phyloP scores from a whole-genome alignment of 2,329 filamentous ascomycete species.

The Cercospora zeae-maydis region DNA sequence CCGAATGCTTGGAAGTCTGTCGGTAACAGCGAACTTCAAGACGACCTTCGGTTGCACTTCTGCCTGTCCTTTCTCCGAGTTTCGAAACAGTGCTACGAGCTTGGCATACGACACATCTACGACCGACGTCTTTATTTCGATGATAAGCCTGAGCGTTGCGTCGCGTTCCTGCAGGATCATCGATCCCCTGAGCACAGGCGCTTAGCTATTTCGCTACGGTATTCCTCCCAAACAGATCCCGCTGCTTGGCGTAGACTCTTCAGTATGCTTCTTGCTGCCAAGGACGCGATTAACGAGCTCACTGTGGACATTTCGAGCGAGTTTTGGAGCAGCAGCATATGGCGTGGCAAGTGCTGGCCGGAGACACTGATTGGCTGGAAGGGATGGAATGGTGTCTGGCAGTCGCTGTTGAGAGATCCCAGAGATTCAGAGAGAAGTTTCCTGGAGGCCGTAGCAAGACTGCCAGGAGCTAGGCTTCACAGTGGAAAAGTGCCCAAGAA shows the following conservation, averaged over 20 bases:
- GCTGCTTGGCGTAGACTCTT: conserved; percentile 12
- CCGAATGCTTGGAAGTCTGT: background rate
- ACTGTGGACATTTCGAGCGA: conserved; percentile 10
- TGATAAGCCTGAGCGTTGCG: conserved; percentile 12
- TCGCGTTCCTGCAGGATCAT: conserved; percentile 15
- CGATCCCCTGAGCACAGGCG: background rate
- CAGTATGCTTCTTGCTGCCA: background rate
- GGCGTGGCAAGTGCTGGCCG: conserved; percentile 5
- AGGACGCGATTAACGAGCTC: conserved; percentile 8
- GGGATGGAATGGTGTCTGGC: conserved; percentile 7
- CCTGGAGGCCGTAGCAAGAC: conserved; percentile 9
- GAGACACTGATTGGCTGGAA: conserved; percentile 9
- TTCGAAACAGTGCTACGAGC: conserved; percentile 9
- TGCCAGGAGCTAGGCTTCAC: conserved; percentile 8
- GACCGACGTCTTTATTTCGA: conserved; percentile 9
- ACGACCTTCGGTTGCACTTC: background rate
- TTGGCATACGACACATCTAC: conserved; percentile 8
- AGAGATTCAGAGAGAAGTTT: conserved; percentile 6
- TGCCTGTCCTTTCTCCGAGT: conserved; percentile 5
- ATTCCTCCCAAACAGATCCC: conserved; percentile 12
- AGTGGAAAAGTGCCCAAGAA: background rate
- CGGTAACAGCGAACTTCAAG: background rate
- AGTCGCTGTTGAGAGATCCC: background rate
- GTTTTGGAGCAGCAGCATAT: conserved; percentile 11
- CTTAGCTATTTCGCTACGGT: background rate